These are phyloP conservation scores for Chytridium lagenaria DNA, from an alignment of 371 early-diverging fungal genomes.

Conservation along the genomic window DNA sequence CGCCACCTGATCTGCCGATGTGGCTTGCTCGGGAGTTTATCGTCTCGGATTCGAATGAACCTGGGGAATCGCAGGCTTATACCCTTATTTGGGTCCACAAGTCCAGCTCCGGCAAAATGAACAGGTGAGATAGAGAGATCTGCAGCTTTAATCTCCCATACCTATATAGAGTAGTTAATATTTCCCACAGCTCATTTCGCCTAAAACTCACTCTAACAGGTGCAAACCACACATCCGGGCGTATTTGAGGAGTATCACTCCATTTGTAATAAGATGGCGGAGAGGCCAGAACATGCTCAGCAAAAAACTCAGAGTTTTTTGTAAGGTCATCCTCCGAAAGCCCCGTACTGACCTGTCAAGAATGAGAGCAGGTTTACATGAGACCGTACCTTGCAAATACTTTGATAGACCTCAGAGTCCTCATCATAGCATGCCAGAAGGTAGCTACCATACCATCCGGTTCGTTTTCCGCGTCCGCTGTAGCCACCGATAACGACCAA, in stretches of 20 bases:
- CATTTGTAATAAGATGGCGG: conserved; percentile 81
- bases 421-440: conserved; percentile 97
- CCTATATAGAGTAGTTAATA: too few species aligned
- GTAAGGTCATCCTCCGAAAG: conserved; percentile 95
- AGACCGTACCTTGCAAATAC: conserved; percentile 86
- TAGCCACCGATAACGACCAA: conserved; percentile 99
- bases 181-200: too few species aligned
- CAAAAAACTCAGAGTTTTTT: conserved; percentile 73
- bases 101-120: conserved; percentile 93
- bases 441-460: conserved; percentile 97
- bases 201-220: conserved; percentile 63
- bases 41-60: conserved; percentile 96
- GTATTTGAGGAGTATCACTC: conserved; percentile 72
- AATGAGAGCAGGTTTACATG: neutral
- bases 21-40: conserved; percentile 95
- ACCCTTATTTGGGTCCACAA: conserved; percentile 86
- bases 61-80: conserved; percentile 99
- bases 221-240: conserved; percentile 98
- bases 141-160: conserved; percentile 99
- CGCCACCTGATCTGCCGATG: conserved; percentile 69
- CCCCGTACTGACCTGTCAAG: conserved; percentile 95
- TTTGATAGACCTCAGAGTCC: conserved; percentile 92
- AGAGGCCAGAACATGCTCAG: conserved; percentile 69
- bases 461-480: conserved; percentile 97
- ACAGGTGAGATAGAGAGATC: conserved; percentile 98